phyloP scores from a whole-genome alignment of 345 rosid species.

The Brassica cretica region DNA sequence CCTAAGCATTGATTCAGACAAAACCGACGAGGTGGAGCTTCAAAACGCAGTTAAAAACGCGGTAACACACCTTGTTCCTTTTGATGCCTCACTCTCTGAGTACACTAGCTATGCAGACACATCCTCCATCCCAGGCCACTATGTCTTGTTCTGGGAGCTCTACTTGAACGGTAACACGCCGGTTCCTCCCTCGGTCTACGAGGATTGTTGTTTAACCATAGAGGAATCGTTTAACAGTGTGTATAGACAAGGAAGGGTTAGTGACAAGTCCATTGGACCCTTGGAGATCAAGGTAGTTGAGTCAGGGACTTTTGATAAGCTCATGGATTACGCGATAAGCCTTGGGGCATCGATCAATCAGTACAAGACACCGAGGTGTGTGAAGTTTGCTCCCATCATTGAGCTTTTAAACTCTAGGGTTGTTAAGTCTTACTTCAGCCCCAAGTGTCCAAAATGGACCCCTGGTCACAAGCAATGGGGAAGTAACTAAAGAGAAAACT shows the following conservation, averaged over 20 bases:
- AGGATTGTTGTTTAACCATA: slow-evolving; percentile 83
- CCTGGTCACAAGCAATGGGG: slow-evolving; percentile 95
- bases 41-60: slow-evolving; percentile 92
- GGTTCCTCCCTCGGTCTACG: slow-evolving; percentile 86
- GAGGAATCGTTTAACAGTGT: slow-evolving; percentile 93
- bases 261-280: slow-evolving; percentile 89
- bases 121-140: slow-evolving; percentile 73
- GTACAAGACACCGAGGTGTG: slow-evolving; percentile 96
- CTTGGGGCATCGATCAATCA: slow-evolving; percentile 90
- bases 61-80: slow-evolving; percentile 70
- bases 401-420: slow-evolving; percentile 87
- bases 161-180: slow-evolving; percentile 66
- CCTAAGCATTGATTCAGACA: slow-evolving; percentile 87
- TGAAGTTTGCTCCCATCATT: slow-evolving; percentile 83
- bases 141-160: slow-evolving; percentile 88
- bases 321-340: slow-evolving; percentile 95
- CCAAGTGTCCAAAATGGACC: slow-evolving; percentile 95
- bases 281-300: slow-evolving; percentile 88
- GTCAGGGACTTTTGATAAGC: slow-evolving; percentile 89
- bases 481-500: slow-evolving; percentile 35
- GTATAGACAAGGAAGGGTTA: slow-evolving; percentile 85
- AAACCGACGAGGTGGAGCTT: slow-evolving; percentile 98
- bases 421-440: slow-evolving; percentile 63
- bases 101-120: slow-evolving; percentile 93
- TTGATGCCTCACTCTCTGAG: slow-evolving; percentile 72